Base-by-base conservation (phyloP, 805 yeast species). In the Cyberlindnera japonica region DNA sequence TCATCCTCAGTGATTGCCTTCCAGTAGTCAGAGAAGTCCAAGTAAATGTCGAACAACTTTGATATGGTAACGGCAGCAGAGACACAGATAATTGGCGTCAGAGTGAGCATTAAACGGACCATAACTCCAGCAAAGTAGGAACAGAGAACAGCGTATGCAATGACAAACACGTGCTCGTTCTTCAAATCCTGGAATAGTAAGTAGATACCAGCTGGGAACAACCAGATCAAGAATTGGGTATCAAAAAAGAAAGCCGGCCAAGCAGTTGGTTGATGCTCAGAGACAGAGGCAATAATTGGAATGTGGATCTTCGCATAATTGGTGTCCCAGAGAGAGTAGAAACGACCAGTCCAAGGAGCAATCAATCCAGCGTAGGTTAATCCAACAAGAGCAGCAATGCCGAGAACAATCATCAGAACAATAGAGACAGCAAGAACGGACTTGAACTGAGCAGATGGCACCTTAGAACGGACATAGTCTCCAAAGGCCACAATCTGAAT, bases 201-300 rank as follows among this genome's bases (percentile, higher is more conserved):
- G 68, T 85, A 93, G 36, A 95, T 83, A 49, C 99, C 99, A 6
- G 90, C 97, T 38, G 99, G 99, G 86, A 93, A 93, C 53, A 93
- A 72, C 99, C 99, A 95, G 56, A 91, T 86, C 65, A 93, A 72
- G 72, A 91, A 77, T 56, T 81, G 86, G 37, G 93, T 82, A 63
- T 93, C 99, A 61, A 91, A 87, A 76, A 88, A 93, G 64, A 93
- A 95, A 11, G 97, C 80, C 10, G 98, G 95, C 99, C 99, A 93
- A 4, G 99, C 96, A n/a, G 98, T 91, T 44, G 99, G 99, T 72
- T 93, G 99, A 71, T 93, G 99, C 69, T 93, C 99, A 12, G 96
- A 87, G 27, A 93, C 99, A 3, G 97, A 90, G 2, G 99, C 99
- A 65, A 93, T 93, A 60, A 93, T 93, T 33, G 99, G 99, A 56